A percentile compares a stretch with the other conserved stretches of the same genome.
These are phyloP conservation scores for Colletotrichum melonis DNA, from an alignment of 2,329 filamentous ascomycete species.

Conservation along the genomic window DNA sequence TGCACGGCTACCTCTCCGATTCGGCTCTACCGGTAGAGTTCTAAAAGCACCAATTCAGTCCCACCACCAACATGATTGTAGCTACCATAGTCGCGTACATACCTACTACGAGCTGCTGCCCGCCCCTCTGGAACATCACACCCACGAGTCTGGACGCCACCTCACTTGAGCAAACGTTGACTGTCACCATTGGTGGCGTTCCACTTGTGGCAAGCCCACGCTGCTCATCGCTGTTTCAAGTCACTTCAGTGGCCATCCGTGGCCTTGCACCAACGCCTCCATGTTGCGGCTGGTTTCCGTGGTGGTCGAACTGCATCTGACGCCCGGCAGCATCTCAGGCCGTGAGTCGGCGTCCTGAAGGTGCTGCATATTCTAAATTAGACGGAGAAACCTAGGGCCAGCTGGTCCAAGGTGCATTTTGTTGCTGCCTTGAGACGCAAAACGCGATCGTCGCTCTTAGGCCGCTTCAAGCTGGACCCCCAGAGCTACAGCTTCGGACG, in stretches of 20 bases:
- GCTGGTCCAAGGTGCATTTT: background rate
- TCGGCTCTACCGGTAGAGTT: background rate
- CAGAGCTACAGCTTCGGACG: slow-evolving; percentile 5
- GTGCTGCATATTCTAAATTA: slow-evolving; percentile 32
- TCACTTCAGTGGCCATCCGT: background rate
- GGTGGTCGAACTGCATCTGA: slow-evolving; percentile 18
- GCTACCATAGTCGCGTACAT: background rate
- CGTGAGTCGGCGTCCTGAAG: slow-evolving; percentile 12
- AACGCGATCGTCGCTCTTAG: slow-evolving; percentile 12
- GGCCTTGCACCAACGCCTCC: background rate
- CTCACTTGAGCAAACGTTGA: background rate
- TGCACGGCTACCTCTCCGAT: background rate
- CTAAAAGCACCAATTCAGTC: slow-evolving; percentile 2
- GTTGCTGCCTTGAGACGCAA: slow-evolving; percentile 21
- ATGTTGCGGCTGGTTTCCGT: slow-evolving; percentile 13
- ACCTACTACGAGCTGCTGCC: background rate
- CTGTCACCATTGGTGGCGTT: slow-evolving; percentile 7
- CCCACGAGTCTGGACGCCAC: background rate
- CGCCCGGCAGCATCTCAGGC: slow-evolving; percentile 11
- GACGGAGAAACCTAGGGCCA: slow-evolving; percentile 13
- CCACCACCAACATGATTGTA: background rate
- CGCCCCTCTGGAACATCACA: background rate
- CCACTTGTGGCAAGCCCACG: slow-evolving; percentile 8
- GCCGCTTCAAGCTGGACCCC: slow-evolving; percentile 3
- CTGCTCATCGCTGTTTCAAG: slow-evolving; percentile 22